phyloP scores from a whole-genome alignment of 768 basidiomycete genomes.

The Tephrocybe sp. region DNA sequence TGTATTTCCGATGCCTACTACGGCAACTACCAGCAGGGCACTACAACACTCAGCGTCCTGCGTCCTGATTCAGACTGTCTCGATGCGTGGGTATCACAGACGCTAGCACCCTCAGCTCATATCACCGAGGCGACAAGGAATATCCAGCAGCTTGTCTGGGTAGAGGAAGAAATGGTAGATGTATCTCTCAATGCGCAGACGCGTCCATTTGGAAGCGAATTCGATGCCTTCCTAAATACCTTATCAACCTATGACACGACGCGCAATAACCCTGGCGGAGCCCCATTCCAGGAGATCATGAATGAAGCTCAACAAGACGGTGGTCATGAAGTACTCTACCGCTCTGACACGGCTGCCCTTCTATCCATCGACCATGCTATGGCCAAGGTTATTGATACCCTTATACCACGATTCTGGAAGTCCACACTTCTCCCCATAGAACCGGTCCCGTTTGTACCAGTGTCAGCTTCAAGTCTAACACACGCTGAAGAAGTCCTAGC shows the following conservation, averaged over 20 bases:
- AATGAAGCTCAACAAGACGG: background rate
- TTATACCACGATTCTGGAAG: slow-evolving; percentile 76
- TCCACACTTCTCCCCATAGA: slow-evolving; percentile 56
- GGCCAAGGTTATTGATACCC: slow-evolving; percentile 51
- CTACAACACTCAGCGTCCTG: slow-evolving; percentile 45
- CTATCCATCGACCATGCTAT: slow-evolving; percentile 44
- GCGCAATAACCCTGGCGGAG: background rate
- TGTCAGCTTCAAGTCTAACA: slow-evolving; percentile 53
- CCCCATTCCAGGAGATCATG: slow-evolving; percentile 20
- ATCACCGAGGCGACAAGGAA: slow-evolving; percentile 24
- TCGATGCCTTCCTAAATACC: slow-evolving; percentile 34
- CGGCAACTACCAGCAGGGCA: slow-evolving; percentile 52
- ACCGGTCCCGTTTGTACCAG: slow-evolving; percentile 52
- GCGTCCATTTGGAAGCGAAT: slow-evolving; percentile 27
- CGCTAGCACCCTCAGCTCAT: slow-evolving; percentile 25
- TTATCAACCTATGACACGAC: slow-evolving; percentile 16
- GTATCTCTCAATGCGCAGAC: slow-evolving; percentile 34
- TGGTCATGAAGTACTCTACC: slow-evolving; percentile 41
- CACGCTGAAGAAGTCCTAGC: slow-evolving; percentile 59
- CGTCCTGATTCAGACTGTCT: slow-evolving; percentile 42
- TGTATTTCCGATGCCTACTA: slow-evolving; percentile 55
- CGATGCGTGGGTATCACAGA: slow-evolving; percentile 26
- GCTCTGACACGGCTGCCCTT: slow-evolving; percentile 44
- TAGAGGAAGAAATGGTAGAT: slow-evolving; percentile 58
- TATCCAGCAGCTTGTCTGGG: slow-evolving; percentile 55